Evolutionary conservation across 2,329 filamentous ascomycete species (phyloP).

Genomic region (Amesomyces nigricolor): DNA sequence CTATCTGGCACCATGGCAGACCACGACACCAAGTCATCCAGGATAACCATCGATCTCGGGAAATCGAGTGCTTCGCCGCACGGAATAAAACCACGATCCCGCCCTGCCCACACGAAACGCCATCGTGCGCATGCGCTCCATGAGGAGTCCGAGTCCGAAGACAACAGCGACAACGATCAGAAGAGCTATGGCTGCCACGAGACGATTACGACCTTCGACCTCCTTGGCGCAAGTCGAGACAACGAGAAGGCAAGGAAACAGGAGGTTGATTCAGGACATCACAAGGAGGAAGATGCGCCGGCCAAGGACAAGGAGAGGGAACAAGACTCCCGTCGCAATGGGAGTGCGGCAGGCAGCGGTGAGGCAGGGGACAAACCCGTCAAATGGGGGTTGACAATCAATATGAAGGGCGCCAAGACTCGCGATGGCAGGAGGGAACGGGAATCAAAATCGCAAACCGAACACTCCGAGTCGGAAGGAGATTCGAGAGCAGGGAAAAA

Average conservation of each 20-base stretch:
- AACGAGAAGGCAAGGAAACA: conserved; percentile 1
- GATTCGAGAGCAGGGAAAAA: conserved; percentile 10
- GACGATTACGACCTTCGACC: conserved; percentile 36
- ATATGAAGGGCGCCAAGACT: conserved; percentile 30
- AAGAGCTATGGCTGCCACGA: conserved; percentile 34
- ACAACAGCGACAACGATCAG: conserved; percentile 24
- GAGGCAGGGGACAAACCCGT: conserved; percentile 46
- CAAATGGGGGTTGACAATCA: conserved; percentile 48
- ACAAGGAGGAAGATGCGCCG: background rate
- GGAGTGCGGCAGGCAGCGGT: background rate
- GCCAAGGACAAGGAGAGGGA: background rate
- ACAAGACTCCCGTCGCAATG: background rate
- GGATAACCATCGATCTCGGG: conserved; percentile 24
- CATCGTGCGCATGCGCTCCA: conserved; percentile 21
- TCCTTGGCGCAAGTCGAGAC: conserved; percentile 8
- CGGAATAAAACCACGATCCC: conserved; percentile 19
- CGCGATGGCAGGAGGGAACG: background rate
- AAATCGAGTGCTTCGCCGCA: conserved; percentile 9
- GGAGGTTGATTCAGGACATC: background rate
- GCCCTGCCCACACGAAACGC: conserved; percentile 20
- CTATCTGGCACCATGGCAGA: conserved; percentile 17
- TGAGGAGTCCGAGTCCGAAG: conserved; percentile 29
- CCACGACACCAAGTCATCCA: conserved; percentile 13
- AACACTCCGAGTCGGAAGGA: conserved; percentile 14
- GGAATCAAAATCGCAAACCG: background rate